phyloP scores from a whole-genome alignment of 345 rosid species.

The Melastoma malabathricum region DNA sequence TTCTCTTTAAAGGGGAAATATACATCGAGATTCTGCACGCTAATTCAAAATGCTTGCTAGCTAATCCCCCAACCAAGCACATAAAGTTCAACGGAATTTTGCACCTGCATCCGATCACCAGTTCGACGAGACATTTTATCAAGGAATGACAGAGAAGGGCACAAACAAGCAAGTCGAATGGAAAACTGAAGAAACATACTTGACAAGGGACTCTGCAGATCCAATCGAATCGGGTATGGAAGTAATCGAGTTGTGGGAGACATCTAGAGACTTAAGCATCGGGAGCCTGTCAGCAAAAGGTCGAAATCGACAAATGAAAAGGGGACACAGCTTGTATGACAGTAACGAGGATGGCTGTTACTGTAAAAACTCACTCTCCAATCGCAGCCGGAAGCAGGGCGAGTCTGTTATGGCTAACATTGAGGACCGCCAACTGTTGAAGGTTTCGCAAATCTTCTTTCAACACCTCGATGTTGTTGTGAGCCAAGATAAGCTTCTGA shows the following conservation, averaged over 20 bases:
- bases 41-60: too few relatives aligned
- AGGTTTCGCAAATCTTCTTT: slow-evolving; percentile 70
- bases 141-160: too few relatives aligned
- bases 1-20: too few relatives aligned
- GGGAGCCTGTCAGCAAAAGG: slow-evolving; percentile 45
- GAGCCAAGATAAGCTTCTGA: slow-evolving; percentile 86
- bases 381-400: slow-evolving; percentile 58
- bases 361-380: slow-evolving; percentile 57
- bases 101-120: too few relatives aligned
- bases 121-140: too few relatives aligned
- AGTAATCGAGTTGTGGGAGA: slow-evolving; percentile 48
- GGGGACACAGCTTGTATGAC: too few relatives aligned
- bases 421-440: slow-evolving; percentile 47
- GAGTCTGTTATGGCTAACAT: slow-evolving; percentile 73
- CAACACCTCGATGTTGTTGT: slow-evolving; percentile 58
- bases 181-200: slow-evolving; percentile 33
- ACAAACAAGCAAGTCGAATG: background rate
- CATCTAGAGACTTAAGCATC: slow-evolving; percentile 68
- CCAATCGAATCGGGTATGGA: slow-evolving; percentile 75
- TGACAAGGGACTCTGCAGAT: slow-evolving; percentile 67
- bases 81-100: too few relatives aligned
- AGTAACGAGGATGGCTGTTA: background rate
- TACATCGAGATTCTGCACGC: too few relatives aligned
- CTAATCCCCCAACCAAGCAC: too few relatives aligned
- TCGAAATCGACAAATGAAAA: too few relatives aligned